Evolutionary conservation across 2,329 filamentous ascomycete genomes (phyloP).

Genomic region (Venturia effusa): DNA sequence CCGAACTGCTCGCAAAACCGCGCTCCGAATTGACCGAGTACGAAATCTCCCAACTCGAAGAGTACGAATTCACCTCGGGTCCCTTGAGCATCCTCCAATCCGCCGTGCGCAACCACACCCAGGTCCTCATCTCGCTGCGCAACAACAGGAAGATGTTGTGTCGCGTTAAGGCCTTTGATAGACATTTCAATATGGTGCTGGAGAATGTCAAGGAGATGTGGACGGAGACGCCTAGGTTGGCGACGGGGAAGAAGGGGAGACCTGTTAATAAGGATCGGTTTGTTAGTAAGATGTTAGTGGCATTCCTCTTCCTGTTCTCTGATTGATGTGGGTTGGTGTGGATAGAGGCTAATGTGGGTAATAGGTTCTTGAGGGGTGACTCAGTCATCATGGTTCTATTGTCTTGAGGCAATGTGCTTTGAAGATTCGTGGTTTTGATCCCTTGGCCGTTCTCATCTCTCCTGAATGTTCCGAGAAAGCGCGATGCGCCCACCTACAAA

Average conservation of each 20-base stretch:
- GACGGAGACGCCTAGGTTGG: constrained; percentile 81
- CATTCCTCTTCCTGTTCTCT: neutral
- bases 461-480: neutral
- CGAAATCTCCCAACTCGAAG: constrained; percentile 72
- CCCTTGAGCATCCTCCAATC: constrained; percentile 93
- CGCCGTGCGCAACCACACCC: constrained; percentile 84
- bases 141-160: constrained; percentile 98
- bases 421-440: neutral
- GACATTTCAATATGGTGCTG: constrained; percentile 98
- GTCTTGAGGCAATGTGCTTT: constrained; percentile 44
- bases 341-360: constrained; percentile 15
- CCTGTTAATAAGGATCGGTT: constrained; percentile 97
- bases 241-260: constrained; percentile 77
- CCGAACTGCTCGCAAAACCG: constrained; percentile 76
- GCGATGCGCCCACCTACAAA: neutral
- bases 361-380: constrained; percentile 74
- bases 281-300: constrained; percentile 85
- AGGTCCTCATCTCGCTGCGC: constrained; percentile 93
- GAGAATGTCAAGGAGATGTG: constrained; percentile 99
- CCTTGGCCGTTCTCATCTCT: neutral
- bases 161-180: constrained; percentile 95
- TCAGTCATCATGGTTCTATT: constrained; percentile 79
- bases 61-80: constrained; percentile 69
- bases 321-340: neutral
- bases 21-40: constrained; percentile 89